These are phyloP conservation scores for Gleditsia sinensis DNA, from an alignment of 306 rosid species.

Conservation along the genomic window DNA sequence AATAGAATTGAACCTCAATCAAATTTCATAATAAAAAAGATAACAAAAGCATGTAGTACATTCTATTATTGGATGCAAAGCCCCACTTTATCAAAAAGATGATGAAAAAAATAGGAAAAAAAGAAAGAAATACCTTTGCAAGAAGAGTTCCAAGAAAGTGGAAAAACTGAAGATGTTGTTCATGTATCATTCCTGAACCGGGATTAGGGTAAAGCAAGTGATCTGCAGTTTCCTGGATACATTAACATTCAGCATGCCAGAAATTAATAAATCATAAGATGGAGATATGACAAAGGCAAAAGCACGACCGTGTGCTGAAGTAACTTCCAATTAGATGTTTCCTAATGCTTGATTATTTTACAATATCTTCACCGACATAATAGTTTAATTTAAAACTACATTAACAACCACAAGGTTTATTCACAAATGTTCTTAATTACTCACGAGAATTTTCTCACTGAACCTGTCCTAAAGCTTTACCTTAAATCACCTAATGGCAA, in stretches of 20 bases:
- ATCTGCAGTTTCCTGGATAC: constrained; percentile 84
- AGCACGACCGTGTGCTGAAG: constrained; percentile 15
- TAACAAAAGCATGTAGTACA: background rate
- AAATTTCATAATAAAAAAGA: background rate
- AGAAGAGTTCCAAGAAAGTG: constrained; percentile 96
- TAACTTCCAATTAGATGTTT: constrained; percentile 11
- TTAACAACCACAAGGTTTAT: constrained; percentile 4
- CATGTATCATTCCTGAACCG: constrained; percentile 99
- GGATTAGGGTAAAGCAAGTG: constrained; percentile 97
- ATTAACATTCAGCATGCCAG: constrained; percentile 34
- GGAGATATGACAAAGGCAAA: constrained; percentile 21
- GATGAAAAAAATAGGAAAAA: background rate
- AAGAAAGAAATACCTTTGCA: constrained; percentile 70
- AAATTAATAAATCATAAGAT: constrained; percentile 35
- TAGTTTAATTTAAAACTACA: constrained; percentile 13
- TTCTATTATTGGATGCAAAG: constrained; percentile 8
- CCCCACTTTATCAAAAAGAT: constrained; percentile 4
- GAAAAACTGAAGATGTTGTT: constrained; percentile 96
- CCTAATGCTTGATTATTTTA: constrained; percentile 24
- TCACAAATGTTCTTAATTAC: background rate
- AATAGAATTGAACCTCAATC: background rate
- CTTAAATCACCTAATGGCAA: background rate
- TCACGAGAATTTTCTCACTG: background rate
- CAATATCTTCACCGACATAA: background rate
- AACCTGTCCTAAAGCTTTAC: background rate